Evolutionary conservation across 257 asterid species (phyloP), one percentile per base, ranked within the genome.

Genomic region (Echites panduratus): DNA sequence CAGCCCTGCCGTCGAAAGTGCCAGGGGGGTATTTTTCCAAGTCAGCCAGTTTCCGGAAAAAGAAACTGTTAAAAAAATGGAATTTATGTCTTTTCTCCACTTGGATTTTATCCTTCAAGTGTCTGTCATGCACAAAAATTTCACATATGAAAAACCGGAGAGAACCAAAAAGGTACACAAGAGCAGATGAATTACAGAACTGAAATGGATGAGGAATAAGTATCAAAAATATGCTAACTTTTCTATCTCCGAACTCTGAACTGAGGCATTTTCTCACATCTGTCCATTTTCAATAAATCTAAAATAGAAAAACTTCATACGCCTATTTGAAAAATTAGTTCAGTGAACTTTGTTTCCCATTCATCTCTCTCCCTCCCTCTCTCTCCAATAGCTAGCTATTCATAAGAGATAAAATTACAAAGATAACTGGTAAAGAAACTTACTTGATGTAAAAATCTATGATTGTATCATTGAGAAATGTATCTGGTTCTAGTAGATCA

Each of bases 1-100:
- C 94, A 76, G 97, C 92, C 74, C 81, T 89, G 75, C 96, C 96
- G 72, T 91, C 97, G 79, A 87, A 85, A 75, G 93, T 89, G 79
- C 90, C 88, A 65, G 94, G 82, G 57, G 99, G 96, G 83, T 94
- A 93, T 83, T 88, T 94, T 78, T 89, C 97, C 91, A 94, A 79
- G 85, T 94, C 95, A 66, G 96, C 95, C 86, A 91, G 89, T 81
- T 91, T 91, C 64, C 96, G 92, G 74, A 91, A 94, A 85, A 94
- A 94, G 89, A 94, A 91, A 82, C 97, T 83, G 79, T 91, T 94
- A 83, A 94, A 95, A 81, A 95, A 91, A 80, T 95, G 99, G 80
- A 79, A 92, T 79, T 83, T 88, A 61, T 75, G 74, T 82, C 84
- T 84, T 81, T 79, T 83, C 71, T 86, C 91, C 11, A 79, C 85